Conservation (phyloP, 2,329 filamentous ascomycete genomes). For the Rhynchosporium secalis region DNA sequence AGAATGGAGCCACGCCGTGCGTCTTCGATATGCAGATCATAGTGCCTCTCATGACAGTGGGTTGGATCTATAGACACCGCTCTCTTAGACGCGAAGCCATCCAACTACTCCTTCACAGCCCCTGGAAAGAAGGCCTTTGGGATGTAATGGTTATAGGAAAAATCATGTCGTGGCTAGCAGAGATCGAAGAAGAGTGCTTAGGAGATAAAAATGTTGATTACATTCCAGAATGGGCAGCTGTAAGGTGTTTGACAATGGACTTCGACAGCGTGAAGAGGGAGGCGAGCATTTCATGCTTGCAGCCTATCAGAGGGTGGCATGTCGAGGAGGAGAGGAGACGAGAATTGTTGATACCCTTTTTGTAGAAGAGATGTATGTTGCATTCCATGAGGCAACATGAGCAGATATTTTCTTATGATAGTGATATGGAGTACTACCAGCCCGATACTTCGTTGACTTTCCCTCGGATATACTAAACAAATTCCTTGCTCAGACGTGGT, state of each 20-base stretch:
- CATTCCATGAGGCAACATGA: not conserved
- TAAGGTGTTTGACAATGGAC: conserved; percentile 27
- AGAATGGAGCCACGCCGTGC: conserved; percentile 7
- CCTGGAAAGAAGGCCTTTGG: conserved; percentile 28
- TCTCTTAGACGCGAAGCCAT: conserved; percentile 27
- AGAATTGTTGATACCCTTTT: conserved; percentile 27
- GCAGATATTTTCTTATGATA: not conserved
- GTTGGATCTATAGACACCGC: conserved; percentile 31
- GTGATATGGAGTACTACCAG: not conserved
- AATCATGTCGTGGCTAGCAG: conserved; percentile 30
- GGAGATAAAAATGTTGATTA: conserved; percentile 24
- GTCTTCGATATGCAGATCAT: conserved; percentile 33
- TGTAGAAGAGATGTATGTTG: not conserved
- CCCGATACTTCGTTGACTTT: not conserved
- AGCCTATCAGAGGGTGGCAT: conserved; percentile 24
- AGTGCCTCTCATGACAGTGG: conserved; percentile 31
- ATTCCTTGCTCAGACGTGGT: too few relatives aligned
- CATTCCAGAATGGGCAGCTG: conserved; percentile 26
- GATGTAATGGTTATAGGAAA: conserved; percentile 31
- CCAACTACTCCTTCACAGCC: conserved; percentile 26
- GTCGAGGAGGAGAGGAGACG: conserved; percentile 20
- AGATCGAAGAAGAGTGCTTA: conserved; percentile 27
- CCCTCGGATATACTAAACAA: too few relatives aligned
- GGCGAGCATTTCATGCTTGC: conserved; percentile 27
- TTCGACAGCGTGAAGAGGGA: conserved; percentile 25